Percentiles rank a stretch among this genome's conserved stretches.
Evolutionary conservation across 1,284 basidiomycete genomes (phyloP).

Genomic region (Golubevia pallescens): DNA sequence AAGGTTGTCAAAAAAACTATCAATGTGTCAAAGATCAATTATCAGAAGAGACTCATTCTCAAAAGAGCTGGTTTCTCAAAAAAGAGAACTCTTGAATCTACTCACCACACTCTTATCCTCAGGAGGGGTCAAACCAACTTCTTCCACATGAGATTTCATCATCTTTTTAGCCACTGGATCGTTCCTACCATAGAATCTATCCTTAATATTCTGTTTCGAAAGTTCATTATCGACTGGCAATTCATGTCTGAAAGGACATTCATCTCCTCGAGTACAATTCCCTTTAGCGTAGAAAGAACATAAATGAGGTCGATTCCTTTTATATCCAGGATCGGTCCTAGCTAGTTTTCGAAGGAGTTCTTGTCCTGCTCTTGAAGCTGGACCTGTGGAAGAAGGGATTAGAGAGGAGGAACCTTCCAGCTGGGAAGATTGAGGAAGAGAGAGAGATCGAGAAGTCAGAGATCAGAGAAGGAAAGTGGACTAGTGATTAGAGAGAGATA

Average conservation of each 20-base stretch:
- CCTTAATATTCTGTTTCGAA: conserved; percentile 88
- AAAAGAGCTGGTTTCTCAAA: no score
- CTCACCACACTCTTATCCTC: conserved; percentile 84
- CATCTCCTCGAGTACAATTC: conserved; percentile 85
- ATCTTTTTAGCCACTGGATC: conserved; percentile 92
- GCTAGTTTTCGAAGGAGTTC: conserved; percentile 95
- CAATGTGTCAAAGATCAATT: no score
- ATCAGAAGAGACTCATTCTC: no score
- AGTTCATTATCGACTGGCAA: conserved; percentile 80
- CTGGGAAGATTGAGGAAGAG: no score
- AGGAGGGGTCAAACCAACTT: conserved; percentile 83
- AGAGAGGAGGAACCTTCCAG: conserved; percentile 30
- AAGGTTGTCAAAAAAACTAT: not conserved
- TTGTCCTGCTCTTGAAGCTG: conserved; percentile 70
- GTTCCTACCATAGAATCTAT: conserved; percentile 83
- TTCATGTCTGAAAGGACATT: conserved; percentile 95
- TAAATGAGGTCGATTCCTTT: conserved; percentile 88
- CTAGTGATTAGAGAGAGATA: no score
- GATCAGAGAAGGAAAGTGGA: no score
- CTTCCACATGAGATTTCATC: conserved; percentile 74
- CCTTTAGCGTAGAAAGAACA: conserved; percentile 97
- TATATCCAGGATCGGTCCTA: conserved; percentile 92
- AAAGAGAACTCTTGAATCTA: conserved; percentile 41
- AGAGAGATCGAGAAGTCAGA: no score
- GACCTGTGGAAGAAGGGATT: conserved; percentile 56